Conservation (phyloP, 1,284 basidiomycete species). For the Ceratobasidium sp. region DNA sequence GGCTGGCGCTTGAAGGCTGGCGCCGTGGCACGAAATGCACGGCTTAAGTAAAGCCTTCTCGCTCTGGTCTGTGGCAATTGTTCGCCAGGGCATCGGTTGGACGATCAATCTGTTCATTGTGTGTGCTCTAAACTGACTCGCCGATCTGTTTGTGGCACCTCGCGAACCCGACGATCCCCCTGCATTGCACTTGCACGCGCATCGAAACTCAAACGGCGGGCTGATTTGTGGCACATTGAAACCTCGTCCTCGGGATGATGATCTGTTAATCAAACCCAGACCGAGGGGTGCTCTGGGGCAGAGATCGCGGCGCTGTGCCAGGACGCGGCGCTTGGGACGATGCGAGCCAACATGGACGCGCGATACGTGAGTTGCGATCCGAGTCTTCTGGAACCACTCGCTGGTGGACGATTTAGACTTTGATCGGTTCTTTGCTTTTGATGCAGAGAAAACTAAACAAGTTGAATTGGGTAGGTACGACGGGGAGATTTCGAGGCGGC, state of each 20-base stretch:
- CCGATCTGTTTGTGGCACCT: not conserved
- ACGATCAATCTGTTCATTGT: too few relatives aligned
- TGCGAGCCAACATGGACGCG: conserved; percentile 83
- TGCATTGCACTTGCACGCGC: not conserved
- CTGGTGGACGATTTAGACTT: conserved; percentile 8
- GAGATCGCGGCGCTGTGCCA: conserved; percentile 93
- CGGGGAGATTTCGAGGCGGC: conserved; percentile 77
- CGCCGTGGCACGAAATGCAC: too few relatives aligned
- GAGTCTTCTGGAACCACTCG: too few relatives aligned
- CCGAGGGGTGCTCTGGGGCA: conserved; percentile 94
- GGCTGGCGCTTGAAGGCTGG: too few relatives aligned
- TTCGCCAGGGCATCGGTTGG: too few relatives aligned
- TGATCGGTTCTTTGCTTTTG: conserved; percentile 15
- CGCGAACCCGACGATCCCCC: conserved; percentile 24
- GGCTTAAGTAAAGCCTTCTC: too few relatives aligned
- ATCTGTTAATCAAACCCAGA: conserved; percentile 58
- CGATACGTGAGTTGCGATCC: conserved; percentile 63
- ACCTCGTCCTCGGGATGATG: not conserved
- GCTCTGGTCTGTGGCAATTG: too few relatives aligned
- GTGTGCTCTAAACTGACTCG: too few relatives aligned
- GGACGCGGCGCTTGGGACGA: conserved; percentile 90
- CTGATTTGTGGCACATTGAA: conserved; percentile 7
- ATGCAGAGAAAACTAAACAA: too few relatives aligned
- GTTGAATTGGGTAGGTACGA: conserved; percentile 62
- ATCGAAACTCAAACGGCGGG: not conserved